Base-by-base conservation (phyloP, 495 filamentous ascomycete species). In the Hypoxylon perforatum region DNA sequence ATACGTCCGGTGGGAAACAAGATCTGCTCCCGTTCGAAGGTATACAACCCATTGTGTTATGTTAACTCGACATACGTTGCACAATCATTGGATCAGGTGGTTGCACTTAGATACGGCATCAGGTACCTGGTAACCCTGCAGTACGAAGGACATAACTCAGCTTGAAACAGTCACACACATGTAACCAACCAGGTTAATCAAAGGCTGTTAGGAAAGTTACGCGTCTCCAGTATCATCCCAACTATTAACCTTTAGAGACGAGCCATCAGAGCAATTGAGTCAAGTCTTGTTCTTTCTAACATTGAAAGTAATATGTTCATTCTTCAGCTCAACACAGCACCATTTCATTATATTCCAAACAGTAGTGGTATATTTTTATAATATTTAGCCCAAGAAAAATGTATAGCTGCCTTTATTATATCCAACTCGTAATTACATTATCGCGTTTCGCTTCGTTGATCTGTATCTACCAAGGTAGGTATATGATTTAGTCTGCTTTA, bases 401-500 rank as follows among this genome's bases (percentile, higher is more conserved):
- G 52, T 50, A 22, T 58, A 45, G 48, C 6, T 38, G 53, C 46
- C 9, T 36, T 51, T 47, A 55, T 63, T 61, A 63, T 51, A 54
- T 58, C 57, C 54, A 33, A 50, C 50, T 59, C 57, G 58, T 61
- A 49, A 67, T 59, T 63, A 63, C 41, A 50, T 61, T 53, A 19
- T 60, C 56, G 33, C 61, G 57, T 65, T 65, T 33, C 42, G 56
- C 30, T 65, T n/a, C 61, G 36, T 65, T 51, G 38, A 62, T 72
- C 57, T 58, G n/a, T 52, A 44, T 15, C 7, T 21, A 44, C 12
- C 4, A 15, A 2, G 2, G 4, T 38, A 42, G 39, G n/a, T 8
- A 17, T 4, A 22, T 48, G 48, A 21, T 73, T 65, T n/a, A 76
- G 41, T 76, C 74, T 3, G 69, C 66, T 52, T 77, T 77, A 60